phyloP scores from a whole-genome alignment of 768 basidiomycete genomes.

The Dictyophora rubrovolvata region DNA sequence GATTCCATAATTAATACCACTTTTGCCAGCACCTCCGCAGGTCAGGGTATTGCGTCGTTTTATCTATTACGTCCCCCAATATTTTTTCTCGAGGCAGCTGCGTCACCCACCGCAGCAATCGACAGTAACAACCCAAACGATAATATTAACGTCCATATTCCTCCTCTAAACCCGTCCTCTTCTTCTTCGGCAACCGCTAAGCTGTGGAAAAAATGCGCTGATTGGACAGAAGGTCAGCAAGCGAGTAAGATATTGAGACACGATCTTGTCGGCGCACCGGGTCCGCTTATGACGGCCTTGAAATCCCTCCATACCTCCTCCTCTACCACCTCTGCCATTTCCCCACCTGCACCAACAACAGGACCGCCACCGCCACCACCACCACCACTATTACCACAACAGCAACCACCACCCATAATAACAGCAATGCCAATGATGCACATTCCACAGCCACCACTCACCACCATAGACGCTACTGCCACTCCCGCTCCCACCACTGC shows the following conservation, averaged over 20 bases:
- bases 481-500: neutral
- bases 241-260: conserved; percentile 57
- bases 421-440: conserved; percentile 20
- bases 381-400: conserved; percentile 14
- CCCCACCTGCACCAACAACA: conserved; percentile 22
- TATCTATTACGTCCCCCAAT: conserved; percentile 54
- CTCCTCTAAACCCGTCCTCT: conserved; percentile 17
- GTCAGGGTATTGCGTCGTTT: conserved; percentile 51
- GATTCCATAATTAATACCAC: conserved; percentile 47
- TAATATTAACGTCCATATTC: conserved; percentile 1
- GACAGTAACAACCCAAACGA: conserved; percentile 13
- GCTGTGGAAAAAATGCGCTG: conserved; percentile 54
- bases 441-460: conserved; percentile 31
- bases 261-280: conserved; percentile 51
- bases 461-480: conserved; percentile 15
- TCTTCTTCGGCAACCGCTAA: conserved; percentile 17
- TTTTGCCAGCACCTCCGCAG: conserved; percentile 41
- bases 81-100: conserved; percentile 53
- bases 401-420: neutral
- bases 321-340: conserved; percentile 1
- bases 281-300: conserved; percentile 47
- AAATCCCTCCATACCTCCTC: conserved; percentile 27
- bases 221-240: conserved; percentile 72
- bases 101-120: conserved; percentile 12
- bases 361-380: conserved; percentile 15